Conservation (phyloP, 164 flowering plant genomes). For the Chimonanthus praecox region DNA sequence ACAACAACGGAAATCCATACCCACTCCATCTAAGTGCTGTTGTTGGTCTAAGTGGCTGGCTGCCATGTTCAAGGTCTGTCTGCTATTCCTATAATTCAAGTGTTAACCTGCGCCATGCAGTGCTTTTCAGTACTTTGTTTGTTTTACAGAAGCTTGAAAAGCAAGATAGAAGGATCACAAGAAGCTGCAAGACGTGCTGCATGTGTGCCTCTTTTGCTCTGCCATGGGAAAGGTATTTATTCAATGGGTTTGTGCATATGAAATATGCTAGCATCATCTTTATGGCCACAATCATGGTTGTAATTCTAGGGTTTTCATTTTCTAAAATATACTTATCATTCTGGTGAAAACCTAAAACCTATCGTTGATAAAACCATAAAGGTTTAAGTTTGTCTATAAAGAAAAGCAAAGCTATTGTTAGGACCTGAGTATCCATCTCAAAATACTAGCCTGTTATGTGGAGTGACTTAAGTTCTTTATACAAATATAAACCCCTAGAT, state of each 20-base stretch:
- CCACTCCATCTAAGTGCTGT: slow-evolving; percentile 62
- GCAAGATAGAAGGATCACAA: slow-evolving; percentile 70
- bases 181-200: slow-evolving; percentile 87
- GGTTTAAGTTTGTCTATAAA: not conserved
- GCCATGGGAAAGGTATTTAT: slow-evolving; percentile 78
- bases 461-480: not conserved
- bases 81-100: not conserved
- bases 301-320: not conserved
- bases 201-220: slow-evolving; percentile 74
- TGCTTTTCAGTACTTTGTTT: slow-evolving; percentile 3
- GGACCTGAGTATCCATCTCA: not conserved
- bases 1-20: slow-evolving; percentile 70
- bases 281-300: not conserved
- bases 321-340: too few species aligned
- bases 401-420: not conserved
- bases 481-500: too few species aligned
- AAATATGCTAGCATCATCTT: not conserved
- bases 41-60: slow-evolving; percentile 96
- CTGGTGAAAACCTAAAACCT: not conserved
- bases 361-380: not conserved
- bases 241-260: not conserved
- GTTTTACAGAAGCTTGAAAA: slow-evolving; percentile 55
- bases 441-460: too few species aligned
- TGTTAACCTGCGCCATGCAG: not conserved
- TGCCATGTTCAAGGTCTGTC: slow-evolving; percentile 78